phyloP scores from a whole-genome alignment of 345 rosid genomes.

The Lenwebbia sp. region DNA sequence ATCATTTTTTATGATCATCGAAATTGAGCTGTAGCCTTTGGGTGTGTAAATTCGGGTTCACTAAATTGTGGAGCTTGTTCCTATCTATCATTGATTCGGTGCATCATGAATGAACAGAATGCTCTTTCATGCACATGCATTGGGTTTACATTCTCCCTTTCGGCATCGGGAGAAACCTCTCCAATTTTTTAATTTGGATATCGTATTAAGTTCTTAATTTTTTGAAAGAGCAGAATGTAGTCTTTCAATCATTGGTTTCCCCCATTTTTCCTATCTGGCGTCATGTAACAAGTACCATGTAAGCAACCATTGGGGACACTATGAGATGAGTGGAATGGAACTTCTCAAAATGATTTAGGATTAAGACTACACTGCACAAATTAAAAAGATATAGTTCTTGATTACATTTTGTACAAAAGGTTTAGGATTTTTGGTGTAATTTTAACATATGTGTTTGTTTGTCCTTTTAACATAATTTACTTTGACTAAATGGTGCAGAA shows the following conservation, averaged over 20 bases:
- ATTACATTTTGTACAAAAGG: background rate
- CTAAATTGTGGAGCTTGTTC: background rate
- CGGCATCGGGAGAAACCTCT: background rate
- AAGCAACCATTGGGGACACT: background rate
- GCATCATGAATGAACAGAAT: background rate
- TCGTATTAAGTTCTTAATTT: background rate
- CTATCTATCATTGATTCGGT: background rate
- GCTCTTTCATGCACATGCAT: background rate
- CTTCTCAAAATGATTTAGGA: background rate
- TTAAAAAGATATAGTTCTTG: background rate
- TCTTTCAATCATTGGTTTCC: background rate
- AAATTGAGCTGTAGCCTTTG: background rate
- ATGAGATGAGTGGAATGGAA: background rate
- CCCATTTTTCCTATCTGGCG: background rate
- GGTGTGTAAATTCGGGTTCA: background rate
- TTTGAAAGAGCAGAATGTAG: background rate
- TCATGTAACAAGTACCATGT: background rate
- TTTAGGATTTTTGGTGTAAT: background rate
- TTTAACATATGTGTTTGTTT: background rate
- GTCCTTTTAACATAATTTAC: background rate
- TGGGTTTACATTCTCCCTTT: background rate
- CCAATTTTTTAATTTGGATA: background rate
- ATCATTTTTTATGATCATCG: background rate
- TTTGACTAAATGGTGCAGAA: constrained; percentile 37
- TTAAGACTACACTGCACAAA: background rate